Evolutionary conservation across 108 stramenopile species (phyloP).

Genomic region (Bacterosira constricta): DNA sequence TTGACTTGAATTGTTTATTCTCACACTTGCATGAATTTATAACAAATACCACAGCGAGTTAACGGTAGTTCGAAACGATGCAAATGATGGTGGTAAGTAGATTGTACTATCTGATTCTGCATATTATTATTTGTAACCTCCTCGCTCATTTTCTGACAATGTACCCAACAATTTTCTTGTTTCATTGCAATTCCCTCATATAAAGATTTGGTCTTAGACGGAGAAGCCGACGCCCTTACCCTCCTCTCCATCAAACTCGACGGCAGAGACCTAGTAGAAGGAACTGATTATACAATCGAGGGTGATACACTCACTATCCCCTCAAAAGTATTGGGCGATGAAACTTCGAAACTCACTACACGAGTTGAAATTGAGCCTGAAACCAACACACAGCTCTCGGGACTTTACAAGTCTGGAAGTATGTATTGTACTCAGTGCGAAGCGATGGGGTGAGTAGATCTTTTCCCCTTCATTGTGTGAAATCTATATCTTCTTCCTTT

Average conservation of each 20-base stretch:
- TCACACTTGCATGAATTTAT: too few species aligned
- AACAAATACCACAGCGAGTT: conserved; percentile 9
- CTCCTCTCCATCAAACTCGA: conserved; percentile 52
- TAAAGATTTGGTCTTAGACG: conserved; percentile 81
- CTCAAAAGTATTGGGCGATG: not conserved
- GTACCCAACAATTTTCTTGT: too few species aligned
- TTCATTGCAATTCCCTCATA: too few species aligned
- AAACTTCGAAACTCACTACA: conserved; percentile 52
- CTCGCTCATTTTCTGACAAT: too few species aligned
- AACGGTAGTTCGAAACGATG: conserved; percentile 3
- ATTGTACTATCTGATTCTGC: too few species aligned
- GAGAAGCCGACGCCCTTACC: conserved; percentile 70
- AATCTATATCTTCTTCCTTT: too few species aligned
- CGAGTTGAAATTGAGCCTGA: conserved; percentile 80
- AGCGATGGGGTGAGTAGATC: conserved; percentile 61
- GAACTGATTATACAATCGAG: conserved; percentile 55
- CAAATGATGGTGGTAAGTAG: not conserved
- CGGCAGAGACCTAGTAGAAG: conserved; percentile 53
- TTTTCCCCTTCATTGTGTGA: not conserved
- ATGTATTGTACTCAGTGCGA: conserved; percentile 96
- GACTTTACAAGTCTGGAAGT: conserved; percentile 88
- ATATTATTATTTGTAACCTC: too few species aligned
- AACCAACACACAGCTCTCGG: conserved; percentile 90
- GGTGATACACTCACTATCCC: conserved; percentile 59
- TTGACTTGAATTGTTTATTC: too few species aligned